phyloP scores from a whole-genome alignment of 2,329 filamentous ascomycete species.

The Clarireedia monteithiana region DNA sequence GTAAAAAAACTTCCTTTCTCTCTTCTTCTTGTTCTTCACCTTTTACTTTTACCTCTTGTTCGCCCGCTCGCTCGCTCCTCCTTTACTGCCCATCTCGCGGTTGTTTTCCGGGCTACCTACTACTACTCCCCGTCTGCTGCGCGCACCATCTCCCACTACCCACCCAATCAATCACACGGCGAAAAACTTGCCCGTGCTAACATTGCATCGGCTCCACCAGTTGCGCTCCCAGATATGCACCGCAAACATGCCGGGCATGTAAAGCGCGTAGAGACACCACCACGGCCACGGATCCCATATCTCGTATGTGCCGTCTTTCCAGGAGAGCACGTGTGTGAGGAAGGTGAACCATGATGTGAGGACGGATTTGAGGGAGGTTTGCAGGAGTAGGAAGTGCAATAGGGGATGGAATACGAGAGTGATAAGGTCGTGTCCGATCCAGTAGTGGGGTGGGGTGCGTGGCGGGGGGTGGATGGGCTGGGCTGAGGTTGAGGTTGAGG shows the following conservation, averaged over 20 bases:
- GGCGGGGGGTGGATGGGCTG: slow-evolving; percentile 13
- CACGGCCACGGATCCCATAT: slow-evolving; percentile 48
- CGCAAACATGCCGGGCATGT: slow-evolving; percentile 46
- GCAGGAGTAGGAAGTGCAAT: slow-evolving; percentile 24
- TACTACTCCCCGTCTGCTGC: too few species aligned
- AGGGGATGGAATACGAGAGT: slow-evolving; percentile 40
- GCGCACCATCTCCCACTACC: too few species aligned
- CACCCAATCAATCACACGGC: slow-evolving; percentile 2
- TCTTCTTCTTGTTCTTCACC: too few species aligned
- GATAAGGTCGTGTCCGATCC: slow-evolving; percentile 58
- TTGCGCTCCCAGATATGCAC: slow-evolving; percentile 34
- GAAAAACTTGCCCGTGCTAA: slow-evolving; percentile 58
- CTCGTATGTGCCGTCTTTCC: slow-evolving; percentile 48
- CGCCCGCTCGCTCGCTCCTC: too few species aligned
- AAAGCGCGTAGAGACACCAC: slow-evolving; percentile 49
- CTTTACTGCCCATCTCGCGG: too few species aligned
- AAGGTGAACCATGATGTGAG: slow-evolving; percentile 26
- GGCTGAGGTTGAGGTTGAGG: background rate
- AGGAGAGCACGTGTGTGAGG: slow-evolving; percentile 35
- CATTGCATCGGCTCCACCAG: slow-evolving; percentile 58
- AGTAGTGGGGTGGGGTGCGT: slow-evolving; percentile 43
- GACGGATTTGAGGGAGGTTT: slow-evolving; percentile 20
- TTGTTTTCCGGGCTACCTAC: too few species aligned
- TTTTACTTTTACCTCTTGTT: too few species aligned
- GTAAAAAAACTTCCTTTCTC: too few species aligned